Evolutionary conservation across 2,329 filamentous ascomycete genomes (phyloP), one percentile per base, ranked within the genome.

Genomic region (Fusarium continuum): DNA sequence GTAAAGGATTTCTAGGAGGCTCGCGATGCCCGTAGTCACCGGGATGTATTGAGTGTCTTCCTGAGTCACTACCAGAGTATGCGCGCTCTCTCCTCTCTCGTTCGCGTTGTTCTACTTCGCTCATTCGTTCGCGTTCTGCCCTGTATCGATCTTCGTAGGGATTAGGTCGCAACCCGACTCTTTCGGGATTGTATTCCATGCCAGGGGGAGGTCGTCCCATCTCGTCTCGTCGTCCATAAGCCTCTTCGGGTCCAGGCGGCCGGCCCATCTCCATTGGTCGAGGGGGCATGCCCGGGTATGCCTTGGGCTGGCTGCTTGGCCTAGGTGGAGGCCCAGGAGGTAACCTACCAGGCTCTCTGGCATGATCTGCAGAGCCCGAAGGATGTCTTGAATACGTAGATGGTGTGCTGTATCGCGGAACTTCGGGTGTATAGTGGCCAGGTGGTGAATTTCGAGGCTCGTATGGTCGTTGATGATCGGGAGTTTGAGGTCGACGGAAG

Each of bases 401-500:
- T 1, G 87, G 85, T 3, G 86, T 88, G 28, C 83, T 80, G 64
- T 86, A 89, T 57, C 85, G 82, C 60, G 83, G 82, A 16, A 83
- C 72, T 64, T 88, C 86, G 22, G 85, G 86, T 0, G 85, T 87
- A 62, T 84, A 85, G 32, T 79, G 74, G 49, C 77, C 78, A 65
- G 82, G 77, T 6, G 83, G 83, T 13, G 84, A 85, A 20, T 76
- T 78, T 69, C 83, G 77, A 32, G 76, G 77, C 60, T 80, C 80
- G 76, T 86, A 85, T 51, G 79, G 78, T 68, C 85, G 82, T 40
- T 83, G 80, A 59, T 88, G 87, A 38, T 92, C 90, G n/a, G 90
- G 90, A 0, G 90, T 92, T 55, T 91, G 87, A 3, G 90, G 90
- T 58, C 89, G 82, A 61, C 88, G 83, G 73, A 85, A 89, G 6